phyloP scores from a whole-genome alignment of 2,329 filamentous ascomycete species.

The Escovopsis weberi region DNA sequence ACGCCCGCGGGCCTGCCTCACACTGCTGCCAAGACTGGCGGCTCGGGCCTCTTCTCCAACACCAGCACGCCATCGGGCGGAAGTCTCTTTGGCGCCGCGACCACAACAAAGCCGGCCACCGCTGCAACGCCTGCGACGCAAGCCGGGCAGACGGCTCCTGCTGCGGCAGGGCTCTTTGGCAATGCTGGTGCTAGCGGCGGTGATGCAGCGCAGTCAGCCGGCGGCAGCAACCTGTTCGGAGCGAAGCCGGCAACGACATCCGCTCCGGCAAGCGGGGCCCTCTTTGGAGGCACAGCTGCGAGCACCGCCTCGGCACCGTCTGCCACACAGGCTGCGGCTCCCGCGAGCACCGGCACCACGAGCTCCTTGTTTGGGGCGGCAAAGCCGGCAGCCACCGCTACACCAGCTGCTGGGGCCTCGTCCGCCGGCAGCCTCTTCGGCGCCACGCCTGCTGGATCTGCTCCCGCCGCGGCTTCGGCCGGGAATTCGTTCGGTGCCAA shows the following conservation, averaged over 20 bases:
- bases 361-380: constrained; percentile 23
- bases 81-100: constrained; percentile 13
- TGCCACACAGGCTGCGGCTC: constrained; percentile 11
- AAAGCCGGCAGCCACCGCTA: constrained; percentile 22
- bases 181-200: constrained; percentile 4
- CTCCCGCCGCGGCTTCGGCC: constrained; percentile 15
- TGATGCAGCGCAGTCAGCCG: constrained; percentile 12
- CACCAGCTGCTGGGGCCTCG: constrained; percentile 19
- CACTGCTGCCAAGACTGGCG: constrained; percentile 17
- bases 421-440: constrained; percentile 23
- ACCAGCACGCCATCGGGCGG: constrained; percentile 7
- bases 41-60: constrained; percentile 3
- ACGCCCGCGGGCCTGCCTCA: constrained; percentile 43
- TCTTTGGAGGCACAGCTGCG: constrained; percentile 13
- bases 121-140: constrained; percentile 6
- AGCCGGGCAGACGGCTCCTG: constrained; percentile 5
- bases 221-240: constrained; percentile 7
- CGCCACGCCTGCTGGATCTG: constrained; percentile 12
- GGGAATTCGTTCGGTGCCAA: constrained; percentile 20
- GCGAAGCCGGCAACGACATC: constrained; percentile 12
- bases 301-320: constrained; percentile 10
- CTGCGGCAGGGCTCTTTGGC: constrained; percentile 16
- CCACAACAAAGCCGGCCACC: constrained; percentile 3
- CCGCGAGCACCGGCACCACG: constrained; percentile 10
- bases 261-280: constrained; percentile 9